Conservation (phyloP, 768 basidiomycete genomes). For the Leccinellum luteum region DNA sequence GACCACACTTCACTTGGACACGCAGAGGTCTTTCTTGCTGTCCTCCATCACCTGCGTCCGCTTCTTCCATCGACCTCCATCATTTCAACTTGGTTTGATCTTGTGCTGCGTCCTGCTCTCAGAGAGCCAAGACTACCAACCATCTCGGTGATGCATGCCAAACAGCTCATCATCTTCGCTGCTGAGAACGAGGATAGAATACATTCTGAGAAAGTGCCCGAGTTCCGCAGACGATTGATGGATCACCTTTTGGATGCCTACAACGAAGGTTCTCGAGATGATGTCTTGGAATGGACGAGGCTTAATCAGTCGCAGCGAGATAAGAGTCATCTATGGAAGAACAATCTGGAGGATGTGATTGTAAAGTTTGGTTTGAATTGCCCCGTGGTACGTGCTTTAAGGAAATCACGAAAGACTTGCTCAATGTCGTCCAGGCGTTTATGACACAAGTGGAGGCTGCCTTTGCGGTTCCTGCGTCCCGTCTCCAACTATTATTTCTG, state of each 20-base stretch:
- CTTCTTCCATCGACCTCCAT: slow-evolving; percentile 63
- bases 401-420: slow-evolving; percentile 5
- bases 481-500: slow-evolving; percentile 68
- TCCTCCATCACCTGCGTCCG: slow-evolving; percentile 60
- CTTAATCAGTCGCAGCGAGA: slow-evolving; percentile 61
- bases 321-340: slow-evolving; percentile 65
- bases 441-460: slow-evolving; percentile 63
- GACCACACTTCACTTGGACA: slow-evolving; percentile 63
- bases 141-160: slow-evolving; percentile 58
- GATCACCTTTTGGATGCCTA: slow-evolving; percentile 75
- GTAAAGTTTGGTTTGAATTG: slow-evolving; percentile 59
- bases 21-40: slow-evolving; percentile 62
- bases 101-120: slow-evolving; percentile 72
- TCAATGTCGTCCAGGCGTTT: slow-evolving; percentile 51
- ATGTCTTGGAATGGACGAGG: slow-evolving; percentile 72
- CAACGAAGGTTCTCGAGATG: slow-evolving; percentile 70
- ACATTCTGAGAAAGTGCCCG: slow-evolving; percentile 49
- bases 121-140: slow-evolving; percentile 69
- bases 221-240: slow-evolving; percentile 67
- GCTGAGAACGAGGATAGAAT: slow-evolving; percentile 46
- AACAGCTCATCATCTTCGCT: slow-evolving; percentile 66
- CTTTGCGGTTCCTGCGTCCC: slow-evolving; percentile 56
- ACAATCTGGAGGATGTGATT: slow-evolving; percentile 74
- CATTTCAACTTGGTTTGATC: slow-evolving; percentile 80
- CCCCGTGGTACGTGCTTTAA: slow-evolving; percentile 54